phyloP scores from a whole-genome alignment of 192 early-diverging fungal genomes.

The Neocallimastix lanati region DNA sequence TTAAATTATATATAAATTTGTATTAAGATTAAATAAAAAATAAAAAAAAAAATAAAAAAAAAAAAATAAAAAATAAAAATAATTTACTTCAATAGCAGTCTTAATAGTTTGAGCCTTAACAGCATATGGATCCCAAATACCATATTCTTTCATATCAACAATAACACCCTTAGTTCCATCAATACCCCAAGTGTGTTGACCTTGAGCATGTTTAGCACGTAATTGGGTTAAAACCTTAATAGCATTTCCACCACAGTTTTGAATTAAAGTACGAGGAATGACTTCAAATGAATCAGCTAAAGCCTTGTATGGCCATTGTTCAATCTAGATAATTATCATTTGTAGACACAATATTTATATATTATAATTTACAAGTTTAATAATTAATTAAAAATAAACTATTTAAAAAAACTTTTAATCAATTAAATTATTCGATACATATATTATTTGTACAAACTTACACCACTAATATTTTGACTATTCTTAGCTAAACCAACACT shows the following conservation, averaged over 20 bases:
- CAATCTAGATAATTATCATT: too few relatives aligned
- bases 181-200: conserved; percentile 79
- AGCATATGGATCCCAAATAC: conserved; percentile 97
- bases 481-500: conserved; percentile 73
- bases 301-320: conserved; percentile 93
- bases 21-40: too few relatives aligned
- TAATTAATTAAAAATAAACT: too few relatives aligned
- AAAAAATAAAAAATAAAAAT: too few relatives aligned
- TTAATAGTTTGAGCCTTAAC: conserved; percentile 99
- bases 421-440: too few relatives aligned
- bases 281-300: conserved; percentile 92
- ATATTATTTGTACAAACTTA: not conserved
- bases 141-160: conserved; percentile 93
- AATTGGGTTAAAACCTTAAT: conserved; percentile 88
- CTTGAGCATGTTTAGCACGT: conserved; percentile 82
- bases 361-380: too few relatives aligned
- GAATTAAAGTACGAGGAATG: conserved; percentile 95
- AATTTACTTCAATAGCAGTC: conserved; percentile 78
- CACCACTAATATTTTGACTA: conserved; percentile 72
- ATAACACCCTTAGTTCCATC: conserved; percentile 81
- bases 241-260: conserved; percentile 97
- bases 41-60: too few relatives aligned
- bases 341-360: too few relatives aligned
- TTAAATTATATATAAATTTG: too few relatives aligned
- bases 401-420: too few relatives aligned